Evolutionary conservation across 805 yeast genomes (phyloP), one percentile per base, ranked within the genome.

Genomic region (Danielia oregonensis): DNA sequence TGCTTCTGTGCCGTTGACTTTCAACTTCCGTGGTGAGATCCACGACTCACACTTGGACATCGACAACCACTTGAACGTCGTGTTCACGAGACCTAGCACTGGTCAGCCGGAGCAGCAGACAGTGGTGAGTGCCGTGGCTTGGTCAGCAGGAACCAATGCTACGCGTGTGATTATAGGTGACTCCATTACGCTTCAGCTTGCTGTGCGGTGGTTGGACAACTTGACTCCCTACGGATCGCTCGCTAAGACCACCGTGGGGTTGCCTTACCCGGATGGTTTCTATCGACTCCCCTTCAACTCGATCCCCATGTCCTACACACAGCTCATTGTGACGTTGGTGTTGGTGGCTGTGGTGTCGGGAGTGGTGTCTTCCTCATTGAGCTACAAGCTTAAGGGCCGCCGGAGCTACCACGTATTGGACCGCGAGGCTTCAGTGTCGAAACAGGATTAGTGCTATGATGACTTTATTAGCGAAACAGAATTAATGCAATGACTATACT

Each of bases 91-190:
- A 29, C 64, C 78, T 11, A 33, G 54, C 5, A 49, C 44, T 17
- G 46, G 37, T 12, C 46, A 45, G n/a, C 45, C 50, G 2, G 59
- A 61, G 10, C 59, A 54, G 36, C 60, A 65, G 37, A 51, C 75
- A 4, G 58, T 80, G 8, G 59, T 82, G 14, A 68, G 79, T 28
- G 77, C 79, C 2, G 56, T 73, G 23, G 82, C 78, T 2, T 80
- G 74, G 62, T 69, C 82, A 8, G 63, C 83, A 5, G 76, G 83
- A n/a, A 66, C 76, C 6, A 75, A 78, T 47, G 71, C 79, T 4
- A 70, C 81, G 2, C 67, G 83, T 40, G 68, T 72, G 24, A 78
- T 79, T 13, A 83, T 83, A 52, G 89, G 88, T 13, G 84, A 79
- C 46, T 55, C 61, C 17, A 60, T 83, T 36, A 70, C 82, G 7